Percentiles rank a stretch among this genome's conserved stretches.
These are phyloP conservation scores for Fusarium proliferatum DNA, from an alignment of 2,329 filamentous ascomycete species.

Conservation along the genomic window DNA sequence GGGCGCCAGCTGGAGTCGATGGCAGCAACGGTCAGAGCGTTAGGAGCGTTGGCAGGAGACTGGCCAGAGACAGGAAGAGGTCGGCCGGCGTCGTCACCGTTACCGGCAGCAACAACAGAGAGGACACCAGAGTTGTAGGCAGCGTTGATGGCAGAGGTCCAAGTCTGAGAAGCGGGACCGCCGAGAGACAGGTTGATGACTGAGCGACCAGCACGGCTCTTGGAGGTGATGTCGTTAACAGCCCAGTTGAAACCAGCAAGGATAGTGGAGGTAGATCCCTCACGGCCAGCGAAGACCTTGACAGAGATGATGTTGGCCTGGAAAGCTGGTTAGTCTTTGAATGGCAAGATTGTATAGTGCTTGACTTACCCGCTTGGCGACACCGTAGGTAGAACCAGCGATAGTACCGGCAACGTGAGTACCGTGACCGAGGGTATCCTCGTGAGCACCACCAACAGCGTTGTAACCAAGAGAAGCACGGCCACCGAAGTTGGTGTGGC, in stretches of 20 bases:
- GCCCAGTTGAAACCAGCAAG: constrained; percentile 57
- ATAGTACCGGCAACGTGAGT: constrained; percentile 57
- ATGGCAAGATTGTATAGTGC: too few relatives aligned
- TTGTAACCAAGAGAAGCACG: constrained; percentile 56
- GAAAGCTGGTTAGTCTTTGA: neutral
- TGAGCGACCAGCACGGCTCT: constrained; percentile 47
- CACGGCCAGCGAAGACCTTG: constrained; percentile 38
- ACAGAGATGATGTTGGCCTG: constrained; percentile 49
- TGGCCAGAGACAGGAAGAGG: constrained; percentile 53
- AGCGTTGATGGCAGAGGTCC: constrained; percentile 56
- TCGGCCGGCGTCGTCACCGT: constrained; percentile 47
- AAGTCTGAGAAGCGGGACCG: constrained; percentile 46
- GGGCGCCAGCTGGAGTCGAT: constrained; percentile 52
- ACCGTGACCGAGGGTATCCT: constrained; percentile 54
- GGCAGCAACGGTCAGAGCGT: constrained; percentile 63
- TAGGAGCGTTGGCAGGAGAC: constrained; percentile 58
- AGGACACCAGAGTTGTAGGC: constrained; percentile 55
- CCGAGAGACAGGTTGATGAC: constrained; percentile 58
- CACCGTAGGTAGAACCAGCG: constrained; percentile 54
- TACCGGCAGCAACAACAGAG: constrained; percentile 60
- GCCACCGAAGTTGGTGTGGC: constrained; percentile 63
- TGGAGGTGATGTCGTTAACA: constrained; percentile 49
- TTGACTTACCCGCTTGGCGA: constrained; percentile 53
- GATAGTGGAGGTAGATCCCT: constrained; percentile 46
- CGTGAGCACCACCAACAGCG: constrained; percentile 48